These are phyloP conservation scores for Exophiala sp. DNA, from an alignment of 2,329 filamentous ascomycete species.

Conservation along the genomic window DNA sequence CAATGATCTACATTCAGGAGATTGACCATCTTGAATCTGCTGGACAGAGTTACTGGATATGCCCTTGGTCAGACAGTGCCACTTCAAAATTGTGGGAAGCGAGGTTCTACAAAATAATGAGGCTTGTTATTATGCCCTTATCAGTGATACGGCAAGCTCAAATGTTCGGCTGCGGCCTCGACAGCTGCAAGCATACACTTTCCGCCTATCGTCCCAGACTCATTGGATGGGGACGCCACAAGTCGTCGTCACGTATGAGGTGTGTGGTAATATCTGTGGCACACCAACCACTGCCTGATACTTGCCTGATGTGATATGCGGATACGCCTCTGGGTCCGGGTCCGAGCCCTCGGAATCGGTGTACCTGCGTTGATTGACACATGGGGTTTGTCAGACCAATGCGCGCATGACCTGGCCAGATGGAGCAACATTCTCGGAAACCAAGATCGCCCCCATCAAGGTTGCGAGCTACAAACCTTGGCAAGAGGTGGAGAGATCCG, in stretches of 20 bases:
- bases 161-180: no score
- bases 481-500: neutral
- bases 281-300: neutral
- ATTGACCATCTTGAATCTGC: no score
- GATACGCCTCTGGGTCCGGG: neutral
- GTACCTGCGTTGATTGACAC: conserved; percentile 19
- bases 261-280: neutral
- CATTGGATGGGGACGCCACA: neutral
- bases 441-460: neutral
- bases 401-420: no score
- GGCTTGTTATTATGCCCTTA: no score
- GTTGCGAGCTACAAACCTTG: neutral
- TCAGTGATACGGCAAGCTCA: no score
- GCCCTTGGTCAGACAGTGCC: no score
- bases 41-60: no score
- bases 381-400: conserved; percentile 8
- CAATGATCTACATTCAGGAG: no score
- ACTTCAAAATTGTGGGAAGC: no score
- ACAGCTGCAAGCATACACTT: neutral
- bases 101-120: no score
- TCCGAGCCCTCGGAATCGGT: neutral
- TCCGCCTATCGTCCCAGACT: neutral
- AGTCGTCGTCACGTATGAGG: neutral
- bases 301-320: neutral
- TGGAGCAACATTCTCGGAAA: no score